Conservation (phyloP, 805 yeast species). For the Pichia cabralensis region DNA sequence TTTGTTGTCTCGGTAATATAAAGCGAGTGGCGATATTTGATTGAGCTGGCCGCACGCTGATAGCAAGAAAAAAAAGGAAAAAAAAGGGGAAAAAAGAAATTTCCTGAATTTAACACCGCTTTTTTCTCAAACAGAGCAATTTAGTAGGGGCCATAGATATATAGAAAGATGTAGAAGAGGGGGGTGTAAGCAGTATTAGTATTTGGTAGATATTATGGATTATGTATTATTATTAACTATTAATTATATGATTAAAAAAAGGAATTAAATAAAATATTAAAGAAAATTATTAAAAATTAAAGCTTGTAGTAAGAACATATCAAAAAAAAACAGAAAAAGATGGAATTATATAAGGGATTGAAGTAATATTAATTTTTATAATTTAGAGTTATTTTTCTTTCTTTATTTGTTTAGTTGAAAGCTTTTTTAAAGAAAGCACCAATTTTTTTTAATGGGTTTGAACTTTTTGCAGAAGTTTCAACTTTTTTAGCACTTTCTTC, state of each 20-base stretch:
- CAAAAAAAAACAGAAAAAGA: not conserved
- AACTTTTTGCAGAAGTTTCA: not conserved
- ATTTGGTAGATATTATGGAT: too few relatives aligned
- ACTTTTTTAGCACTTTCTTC: constrained; percentile 9
- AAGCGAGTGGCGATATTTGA: too few relatives aligned
- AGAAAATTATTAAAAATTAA: not conserved
- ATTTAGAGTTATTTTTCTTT: not conserved
- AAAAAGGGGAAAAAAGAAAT: too few relatives aligned
- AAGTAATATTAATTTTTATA: not conserved
- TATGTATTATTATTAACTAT: too few relatives aligned
- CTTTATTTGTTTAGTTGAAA: constrained; percentile 8
- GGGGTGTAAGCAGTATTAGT: too few relatives aligned
- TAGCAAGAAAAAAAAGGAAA: too few relatives aligned
- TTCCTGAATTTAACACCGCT: too few relatives aligned
- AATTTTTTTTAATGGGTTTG: constrained; percentile 19
- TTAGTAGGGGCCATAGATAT: too few relatives aligned
- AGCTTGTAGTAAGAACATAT: not conserved
- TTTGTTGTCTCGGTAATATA: too few relatives aligned
- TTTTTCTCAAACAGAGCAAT: too few relatives aligned
- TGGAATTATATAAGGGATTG: not conserved
- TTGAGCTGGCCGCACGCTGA: too few relatives aligned
- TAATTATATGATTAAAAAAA: not conserved
- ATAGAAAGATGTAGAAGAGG: too few relatives aligned
- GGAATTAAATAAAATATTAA: not conserved
- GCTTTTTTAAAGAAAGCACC: constrained; percentile 22